Conservation (phyloP, 2,329 filamentous ascomycete species). For the Ascochyta lentis region DNA sequence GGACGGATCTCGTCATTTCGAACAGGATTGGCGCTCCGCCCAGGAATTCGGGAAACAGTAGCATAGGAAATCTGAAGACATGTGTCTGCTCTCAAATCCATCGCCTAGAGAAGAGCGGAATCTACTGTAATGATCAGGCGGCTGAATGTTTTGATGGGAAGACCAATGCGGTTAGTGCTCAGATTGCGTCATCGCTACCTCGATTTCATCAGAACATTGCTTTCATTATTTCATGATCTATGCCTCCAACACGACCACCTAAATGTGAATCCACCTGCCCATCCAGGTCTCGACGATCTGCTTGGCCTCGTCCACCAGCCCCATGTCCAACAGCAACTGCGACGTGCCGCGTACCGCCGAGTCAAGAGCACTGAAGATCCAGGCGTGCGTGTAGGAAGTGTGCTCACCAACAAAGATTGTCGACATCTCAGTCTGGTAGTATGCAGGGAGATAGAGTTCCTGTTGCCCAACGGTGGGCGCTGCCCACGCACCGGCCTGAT, state of each 20-base stretch:
- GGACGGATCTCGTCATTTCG: too few species aligned
- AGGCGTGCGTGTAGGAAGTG: constrained; percentile 74
- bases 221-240: too few species aligned
- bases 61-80: too few species aligned
- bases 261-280: constrained; percentile 66
- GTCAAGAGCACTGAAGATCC: constrained; percentile 72
- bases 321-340: constrained; percentile 69
- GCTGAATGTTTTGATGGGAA: too few species aligned
- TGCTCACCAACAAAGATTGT: constrained; percentile 74
- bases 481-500: constrained; percentile 69
- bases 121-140: too few species aligned
- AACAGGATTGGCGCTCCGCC: too few species aligned
- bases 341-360: constrained; percentile 70
- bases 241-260: not conserved
- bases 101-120: too few species aligned
- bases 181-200: not conserved
- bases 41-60: too few species aligned
- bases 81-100: too few species aligned
- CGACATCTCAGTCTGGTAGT: constrained; percentile 72
- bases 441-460: constrained; percentile 73
- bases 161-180: not conserved
- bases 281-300: constrained; percentile 69
- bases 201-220: too few species aligned
- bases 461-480: constrained; percentile 69
- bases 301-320: constrained; percentile 74